Conservation (phyloP, 1,284 basidiomycete genomes). For the Volvariella volvacea region DNA sequence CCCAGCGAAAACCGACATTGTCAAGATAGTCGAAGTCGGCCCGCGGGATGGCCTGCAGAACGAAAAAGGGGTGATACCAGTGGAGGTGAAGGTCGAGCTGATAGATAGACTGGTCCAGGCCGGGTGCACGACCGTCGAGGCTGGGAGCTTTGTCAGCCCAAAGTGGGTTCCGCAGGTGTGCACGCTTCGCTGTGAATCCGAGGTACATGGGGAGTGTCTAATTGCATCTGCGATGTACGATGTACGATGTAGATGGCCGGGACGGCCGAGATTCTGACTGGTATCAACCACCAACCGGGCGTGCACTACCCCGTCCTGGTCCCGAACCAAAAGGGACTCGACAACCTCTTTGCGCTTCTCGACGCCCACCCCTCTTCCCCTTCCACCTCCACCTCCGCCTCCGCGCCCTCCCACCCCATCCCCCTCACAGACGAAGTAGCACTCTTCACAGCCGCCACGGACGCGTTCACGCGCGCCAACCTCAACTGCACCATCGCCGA, state of each 20-base stretch:
- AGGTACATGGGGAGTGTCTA: too few relatives aligned
- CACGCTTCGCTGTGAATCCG: constrained; percentile 8
- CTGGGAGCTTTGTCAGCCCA: constrained; percentile 88
- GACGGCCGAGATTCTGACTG: constrained; percentile 64
- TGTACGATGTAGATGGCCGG: constrained; percentile 70
- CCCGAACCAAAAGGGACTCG: constrained; percentile 78
- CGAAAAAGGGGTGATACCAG: constrained; percentile 71
- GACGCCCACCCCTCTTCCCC: constrained; percentile 24
- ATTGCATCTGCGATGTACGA: too few relatives aligned
- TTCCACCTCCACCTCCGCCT: too few relatives aligned
- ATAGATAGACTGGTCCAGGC: constrained; percentile 70
- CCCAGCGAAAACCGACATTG: constrained; percentile 23
- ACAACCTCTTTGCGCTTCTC: constrained; percentile 55
- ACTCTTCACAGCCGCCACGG: constrained; percentile 86
- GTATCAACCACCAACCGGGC: constrained; percentile 44
- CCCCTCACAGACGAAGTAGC: constrained; percentile 76
- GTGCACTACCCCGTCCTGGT: constrained; percentile 82
- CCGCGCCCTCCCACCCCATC: constrained; percentile 29
- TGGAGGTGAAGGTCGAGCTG: constrained; percentile 74
- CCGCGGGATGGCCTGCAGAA: constrained; percentile 94
- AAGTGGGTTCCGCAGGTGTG: constrained; percentile 91
- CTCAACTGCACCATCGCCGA: constrained; percentile 72
- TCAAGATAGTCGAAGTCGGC: constrained; percentile 87
- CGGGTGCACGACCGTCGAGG: constrained; percentile 76
- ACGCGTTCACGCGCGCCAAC: constrained; percentile 83